Evolutionary conservation across 148 eudicot species (phyloP), one percentile per base, ranked within the genome.

Genomic region (Dianthus caryophyllus): DNA sequence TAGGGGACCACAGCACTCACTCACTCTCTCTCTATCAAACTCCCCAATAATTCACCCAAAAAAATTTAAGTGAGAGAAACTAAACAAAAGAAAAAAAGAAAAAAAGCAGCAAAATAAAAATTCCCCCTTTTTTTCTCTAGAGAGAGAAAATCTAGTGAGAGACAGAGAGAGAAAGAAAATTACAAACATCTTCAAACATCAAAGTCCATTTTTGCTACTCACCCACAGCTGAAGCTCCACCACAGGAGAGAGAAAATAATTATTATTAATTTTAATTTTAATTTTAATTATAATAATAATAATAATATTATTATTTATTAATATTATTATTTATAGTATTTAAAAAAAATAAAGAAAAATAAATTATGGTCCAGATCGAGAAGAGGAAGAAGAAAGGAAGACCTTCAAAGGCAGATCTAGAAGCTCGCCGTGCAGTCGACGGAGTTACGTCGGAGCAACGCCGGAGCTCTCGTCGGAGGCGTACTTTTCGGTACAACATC

Each of bases 331-430:
- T n/a, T n/a, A n/a, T n/a, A n/a, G n/a, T n/a, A n/a, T n/a, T n/a
- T n/a, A n/a, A n/a, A n/a, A n/a, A n/a, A n/a, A n/a, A n/a, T n/a
- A 8, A 44, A 10, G 48, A 71, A 64, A 51, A 73, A 68, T 66
- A n/a, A n/a, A n/a, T n/a, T n/a, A 89, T 86, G 91, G 87, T 73
- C 27, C 87, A 86, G 88, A 86, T 83, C 85, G 84, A 83, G 82
- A 83, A 67, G 88, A 75, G 81, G 85, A 86, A 77, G 86, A 89
- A 83, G 90, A 87, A 85, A 55, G 96, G 96, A 0, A 39, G 92
- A 31, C 96, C 92, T 43, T 79, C 90, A 0, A 87, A 81, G 73
- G 81, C 86, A 73, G 96, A 89, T 89, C 96, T 81, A 31, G 88
- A 78, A 0, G 82, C 78, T 64, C 73, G 85, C 5, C 68, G 59